Percentiles rank a stretch among this genome's conserved stretches.
Conservation (phyloP, 495 filamentous ascomycete species). For the Rhypophila decipiens region DNA sequence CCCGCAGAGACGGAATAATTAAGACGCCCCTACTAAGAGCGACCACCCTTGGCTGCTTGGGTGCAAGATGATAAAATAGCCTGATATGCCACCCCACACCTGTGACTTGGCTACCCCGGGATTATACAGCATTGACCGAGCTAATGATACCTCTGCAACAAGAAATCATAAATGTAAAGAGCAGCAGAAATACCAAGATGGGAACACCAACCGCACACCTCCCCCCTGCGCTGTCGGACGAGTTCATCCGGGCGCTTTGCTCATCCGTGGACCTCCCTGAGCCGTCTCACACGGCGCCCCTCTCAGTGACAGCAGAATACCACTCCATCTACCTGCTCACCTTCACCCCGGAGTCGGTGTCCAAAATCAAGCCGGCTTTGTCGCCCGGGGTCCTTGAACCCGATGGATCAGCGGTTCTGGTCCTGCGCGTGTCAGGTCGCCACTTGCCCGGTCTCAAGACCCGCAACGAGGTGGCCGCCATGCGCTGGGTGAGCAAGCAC, state of each 20-base stretch:
- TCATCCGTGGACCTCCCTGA: slow-evolving; percentile 5
- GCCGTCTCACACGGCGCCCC: not conserved
- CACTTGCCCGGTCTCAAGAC: slow-evolving; percentile 32
- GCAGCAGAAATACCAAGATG: too few relatives aligned
- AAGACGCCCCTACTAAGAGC: too few relatives aligned
- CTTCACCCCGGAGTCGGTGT: not conserved
- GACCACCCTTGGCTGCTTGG: too few relatives aligned
- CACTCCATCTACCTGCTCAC: slow-evolving; percentile 16
- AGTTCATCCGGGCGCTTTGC: not conserved
- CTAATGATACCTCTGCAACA: too few relatives aligned
- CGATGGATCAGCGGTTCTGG: slow-evolving; percentile 5
- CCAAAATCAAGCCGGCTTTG: not conserved
- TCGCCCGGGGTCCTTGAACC: not conserved
- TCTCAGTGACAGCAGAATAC: slow-evolving; percentile 11
- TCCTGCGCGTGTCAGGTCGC: slow-evolving; percentile 29
- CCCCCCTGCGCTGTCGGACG: not conserved
- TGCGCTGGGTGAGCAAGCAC: slow-evolving; percentile 23
- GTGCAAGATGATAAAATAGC: too few relatives aligned
- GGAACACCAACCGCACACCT: not conserved
- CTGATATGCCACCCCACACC: too few relatives aligned
- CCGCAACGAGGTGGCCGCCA: slow-evolving; percentile 27
- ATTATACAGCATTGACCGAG: too few relatives aligned
- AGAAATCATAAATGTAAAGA: too few relatives aligned
- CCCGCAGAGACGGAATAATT: too few relatives aligned
- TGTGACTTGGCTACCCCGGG: too few relatives aligned